Evolutionary conservation across 1,284 basidiomycete species (phyloP).

Genomic region (Sporisorium iseilematis-ciliati): DNA sequence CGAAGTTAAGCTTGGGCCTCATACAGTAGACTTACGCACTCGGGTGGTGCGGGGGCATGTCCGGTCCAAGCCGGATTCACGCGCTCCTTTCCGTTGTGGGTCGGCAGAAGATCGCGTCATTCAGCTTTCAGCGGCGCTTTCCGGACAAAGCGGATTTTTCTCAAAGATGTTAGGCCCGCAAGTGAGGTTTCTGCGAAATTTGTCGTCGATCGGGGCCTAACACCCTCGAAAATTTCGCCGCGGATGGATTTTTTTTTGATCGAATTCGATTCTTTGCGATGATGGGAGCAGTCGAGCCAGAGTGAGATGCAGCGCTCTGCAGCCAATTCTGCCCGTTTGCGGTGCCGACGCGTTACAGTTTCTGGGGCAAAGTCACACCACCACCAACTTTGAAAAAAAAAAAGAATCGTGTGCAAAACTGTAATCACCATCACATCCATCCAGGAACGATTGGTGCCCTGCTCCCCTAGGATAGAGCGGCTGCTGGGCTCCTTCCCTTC

Average conservation of each 20-base stretch:
- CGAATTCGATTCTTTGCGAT: constrained; percentile 10
- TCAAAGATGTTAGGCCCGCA: constrained; percentile 8
- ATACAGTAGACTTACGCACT: background rate
- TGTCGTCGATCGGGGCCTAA: background rate
- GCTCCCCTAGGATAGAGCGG: constrained; percentile 6
- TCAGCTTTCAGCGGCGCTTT: constrained; percentile 21
- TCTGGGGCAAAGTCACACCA: constrained; percentile 48
- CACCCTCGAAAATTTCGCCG: background rate
- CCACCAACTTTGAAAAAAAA: constrained; percentile 23
- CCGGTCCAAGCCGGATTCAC: constrained; percentile 44
- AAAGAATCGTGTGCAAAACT: constrained; percentile 22
- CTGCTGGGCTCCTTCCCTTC: constrained; percentile 3
- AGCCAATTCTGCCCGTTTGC: constrained; percentile 7
- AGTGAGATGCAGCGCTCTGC: background rate
- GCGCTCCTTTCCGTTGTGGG: constrained; percentile 24
- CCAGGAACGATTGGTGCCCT: constrained; percentile 5
- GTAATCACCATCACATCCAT: constrained; percentile 36
- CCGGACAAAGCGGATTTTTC: constrained; percentile 13
- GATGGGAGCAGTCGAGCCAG: constrained; percentile 4
- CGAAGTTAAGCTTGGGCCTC: background rate
- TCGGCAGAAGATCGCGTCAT: constrained; percentile 15
- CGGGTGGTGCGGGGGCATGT: background rate
- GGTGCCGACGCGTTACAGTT: constrained; percentile 54
- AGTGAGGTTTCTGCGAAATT: background rate
- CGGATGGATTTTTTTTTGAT: constrained; percentile 5